phyloP scores from a whole-genome alignment of 23 red algal genomes.

The Gracilariopsis chorda region DNA sequence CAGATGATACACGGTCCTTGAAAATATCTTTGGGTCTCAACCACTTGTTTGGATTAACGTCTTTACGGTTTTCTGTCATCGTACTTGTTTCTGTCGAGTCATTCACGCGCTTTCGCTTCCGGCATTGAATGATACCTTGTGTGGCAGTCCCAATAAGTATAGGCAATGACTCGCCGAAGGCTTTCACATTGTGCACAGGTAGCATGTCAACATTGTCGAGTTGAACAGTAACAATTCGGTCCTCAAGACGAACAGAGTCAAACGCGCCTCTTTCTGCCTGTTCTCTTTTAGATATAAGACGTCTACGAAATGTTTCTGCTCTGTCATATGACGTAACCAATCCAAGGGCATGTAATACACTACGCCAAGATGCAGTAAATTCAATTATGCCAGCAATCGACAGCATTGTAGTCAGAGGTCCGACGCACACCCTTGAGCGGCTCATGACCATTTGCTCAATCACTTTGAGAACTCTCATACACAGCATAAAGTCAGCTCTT shows the following conservation, averaged over 20 bases:
- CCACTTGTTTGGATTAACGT: no score
- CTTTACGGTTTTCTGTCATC: background rate
- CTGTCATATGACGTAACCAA: background rate
- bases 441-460: background rate
- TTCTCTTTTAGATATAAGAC: background rate
- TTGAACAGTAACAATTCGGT: background rate
- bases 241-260: background rate
- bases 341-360: background rate
- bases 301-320: background rate
- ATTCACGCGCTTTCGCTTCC: background rate
- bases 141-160: slow-evolving; percentile 1
- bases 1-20: background rate
- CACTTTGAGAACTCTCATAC: background rate
- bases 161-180: background rate
- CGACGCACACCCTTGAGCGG: background rate
- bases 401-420: background rate
- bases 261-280: background rate
- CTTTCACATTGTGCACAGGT: background rate
- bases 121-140: background rate
- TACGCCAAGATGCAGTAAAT: background rate
- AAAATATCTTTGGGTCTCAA: background rate
- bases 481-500: background rate
- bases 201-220: background rate
- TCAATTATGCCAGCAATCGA: slow-evolving; percentile 12
- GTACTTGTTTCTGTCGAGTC: background rate